Base-by-base conservation (phyloP, 164 flowering plant species). In the Stephania yunnanensis region DNA sequence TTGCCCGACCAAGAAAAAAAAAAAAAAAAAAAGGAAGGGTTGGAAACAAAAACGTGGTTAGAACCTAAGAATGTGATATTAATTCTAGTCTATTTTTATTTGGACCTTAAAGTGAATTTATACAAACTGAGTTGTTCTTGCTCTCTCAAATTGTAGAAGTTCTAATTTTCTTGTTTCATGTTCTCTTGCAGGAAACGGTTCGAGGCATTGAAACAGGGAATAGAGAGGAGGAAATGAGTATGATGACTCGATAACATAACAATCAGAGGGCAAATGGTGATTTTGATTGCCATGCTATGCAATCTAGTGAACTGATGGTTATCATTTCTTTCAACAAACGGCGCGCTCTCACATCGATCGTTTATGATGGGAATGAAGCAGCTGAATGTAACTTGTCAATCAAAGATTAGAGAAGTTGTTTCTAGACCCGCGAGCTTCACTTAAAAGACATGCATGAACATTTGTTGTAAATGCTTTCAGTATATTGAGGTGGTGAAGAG, bases 131-230 rank as follows among this genome's bases (percentile, higher is more conserved):
- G 30, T 65, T 44, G 42, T 6, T 3, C 30, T 45, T 44, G 25
- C 11, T 65, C 46, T 12, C 7, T 66, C 8, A 61, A 19, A 29
- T 12, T 25, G 6, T 25, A 5, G 25, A 72, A 46, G 29, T 36
- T n/a, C 71, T 46, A 68, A 46, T 52, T 17, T 46, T 64, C 11
- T 17, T 29, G 42, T 45, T 2, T 70, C 71, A 17, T 69, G 65
- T 64, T 20, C 75, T 71, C 30, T 75, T 82, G 78, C 84, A 92
- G 98, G 85, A 87, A 73, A 78, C 85, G 97, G 78, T 74, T 94
- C 66, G 97, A 89, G 75, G 84, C 93, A 44, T 76, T 91, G 75
- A 89, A 89, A 82, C 84, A 90, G 75, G 98, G 98, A 70, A 84
- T 92, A 71, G 89, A 89, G 70, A 87, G 76, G 19, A 87, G 90